Evolutionary conservation across 352 stramenopile genomes (phyloP).

Genomic region (Phytophthora ohioensis): DNA sequence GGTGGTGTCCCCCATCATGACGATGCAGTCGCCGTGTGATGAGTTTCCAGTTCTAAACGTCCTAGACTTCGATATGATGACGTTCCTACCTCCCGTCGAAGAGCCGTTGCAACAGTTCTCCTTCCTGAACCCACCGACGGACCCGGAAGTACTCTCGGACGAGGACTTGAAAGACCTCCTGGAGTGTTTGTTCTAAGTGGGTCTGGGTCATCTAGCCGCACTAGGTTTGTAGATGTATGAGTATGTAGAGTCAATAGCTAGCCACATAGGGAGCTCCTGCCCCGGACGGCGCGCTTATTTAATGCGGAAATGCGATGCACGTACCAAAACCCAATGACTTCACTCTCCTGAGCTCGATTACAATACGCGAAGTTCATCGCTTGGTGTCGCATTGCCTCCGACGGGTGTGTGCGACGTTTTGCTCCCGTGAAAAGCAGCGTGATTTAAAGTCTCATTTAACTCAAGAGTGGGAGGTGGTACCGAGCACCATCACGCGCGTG

Average conservation of each 20-base stretch:
- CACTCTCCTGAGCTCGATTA: not conserved
- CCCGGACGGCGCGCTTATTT: constrained; percentile 16
- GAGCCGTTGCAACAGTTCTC: constrained; percentile 36
- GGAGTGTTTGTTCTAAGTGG: constrained; percentile 52
- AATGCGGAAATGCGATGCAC: constrained; percentile 21
- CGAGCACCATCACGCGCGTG: constrained; percentile 20
- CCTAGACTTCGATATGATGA: constrained; percentile 53
- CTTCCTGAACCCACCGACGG: constrained; percentile 31
- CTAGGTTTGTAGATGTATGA: constrained; percentile 29
- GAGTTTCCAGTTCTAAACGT: constrained; percentile 42
- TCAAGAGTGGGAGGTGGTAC: constrained; percentile 20
- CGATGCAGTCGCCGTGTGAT: constrained; percentile 39
- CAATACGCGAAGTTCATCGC: not conserved
- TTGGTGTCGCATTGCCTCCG: constrained; percentile 1
- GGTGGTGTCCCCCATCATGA: constrained; percentile 18
- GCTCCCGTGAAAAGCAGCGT: not conserved
- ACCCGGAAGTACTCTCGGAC: constrained; percentile 39
- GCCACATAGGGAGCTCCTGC: not conserved
- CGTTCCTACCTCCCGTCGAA: constrained; percentile 40
- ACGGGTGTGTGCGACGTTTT: constrained; percentile 17
- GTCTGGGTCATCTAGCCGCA: not conserved
- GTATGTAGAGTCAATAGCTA: constrained; percentile 24
- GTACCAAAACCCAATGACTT: constrained; percentile 2
- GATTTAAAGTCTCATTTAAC: constrained; percentile 21
- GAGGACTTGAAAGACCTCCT: constrained; percentile 54